Conservation (phyloP, 352 stramenopile species). For the Globisporangium solare region DNA sequence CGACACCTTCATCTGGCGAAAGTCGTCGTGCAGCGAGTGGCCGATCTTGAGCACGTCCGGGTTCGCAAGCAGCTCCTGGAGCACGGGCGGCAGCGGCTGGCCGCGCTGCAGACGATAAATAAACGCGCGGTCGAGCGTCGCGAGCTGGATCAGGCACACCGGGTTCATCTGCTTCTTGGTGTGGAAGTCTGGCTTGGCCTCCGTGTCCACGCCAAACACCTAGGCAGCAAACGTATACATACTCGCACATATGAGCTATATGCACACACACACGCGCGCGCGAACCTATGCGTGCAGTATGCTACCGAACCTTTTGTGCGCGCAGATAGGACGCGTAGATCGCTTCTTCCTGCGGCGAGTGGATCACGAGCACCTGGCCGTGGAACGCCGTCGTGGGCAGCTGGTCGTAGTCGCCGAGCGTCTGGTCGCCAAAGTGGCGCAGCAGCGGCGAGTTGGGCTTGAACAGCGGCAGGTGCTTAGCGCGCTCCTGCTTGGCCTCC, state of each 20-base stretch:
- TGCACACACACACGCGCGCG: too few relatives aligned
- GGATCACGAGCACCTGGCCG: conserved; percentile 54
- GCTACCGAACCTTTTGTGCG: conserved; percentile 35
- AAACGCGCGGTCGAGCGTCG: conserved; percentile 68
- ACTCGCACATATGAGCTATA: not conserved
- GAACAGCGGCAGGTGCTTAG: conserved; percentile 73
- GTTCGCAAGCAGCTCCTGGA: conserved; percentile 57
- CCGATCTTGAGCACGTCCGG: conserved; percentile 67
- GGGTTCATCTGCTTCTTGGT: conserved; percentile 52
- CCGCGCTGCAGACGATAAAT: conserved; percentile 63
- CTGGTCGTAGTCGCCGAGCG: conserved; percentile 47
- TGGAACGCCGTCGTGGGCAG: conserved; percentile 46
- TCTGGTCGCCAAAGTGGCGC: conserved; percentile 36
- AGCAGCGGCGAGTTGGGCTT: conserved; percentile 46
- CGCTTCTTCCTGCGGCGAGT: conserved; percentile 53
- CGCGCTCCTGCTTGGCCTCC: conserved; percentile 36
- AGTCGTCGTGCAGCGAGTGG: conserved; percentile 75
- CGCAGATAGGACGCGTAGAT: conserved; percentile 43
- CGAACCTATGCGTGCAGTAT: not conserved
- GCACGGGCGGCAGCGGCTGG: conserved; percentile 42
- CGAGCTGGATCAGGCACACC: conserved; percentile 75
- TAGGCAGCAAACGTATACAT: conserved; percentile 6
- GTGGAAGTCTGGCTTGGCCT: conserved; percentile 67
- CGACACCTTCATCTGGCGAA: conserved; percentile 50
- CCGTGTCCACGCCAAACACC: conserved; percentile 72